Base-by-base conservation (phyloP, 2,329 filamentous ascomycete genomes). In the Penicillium sp. region DNA sequence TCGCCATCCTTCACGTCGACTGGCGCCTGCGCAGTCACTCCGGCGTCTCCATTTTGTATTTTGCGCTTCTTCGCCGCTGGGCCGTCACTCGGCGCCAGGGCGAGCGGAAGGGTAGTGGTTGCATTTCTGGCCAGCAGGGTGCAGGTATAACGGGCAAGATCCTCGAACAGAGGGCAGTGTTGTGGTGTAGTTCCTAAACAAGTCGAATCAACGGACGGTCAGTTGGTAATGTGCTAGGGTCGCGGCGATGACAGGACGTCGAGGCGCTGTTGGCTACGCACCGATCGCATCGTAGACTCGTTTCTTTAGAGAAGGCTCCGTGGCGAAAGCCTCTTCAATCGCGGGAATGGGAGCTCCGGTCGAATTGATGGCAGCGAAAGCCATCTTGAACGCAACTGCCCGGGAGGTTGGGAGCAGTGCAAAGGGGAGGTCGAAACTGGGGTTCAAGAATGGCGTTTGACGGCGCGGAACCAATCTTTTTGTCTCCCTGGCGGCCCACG, bases 41-140 rank as follows among this genome's bases (percentile, higher is more conserved):
- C 33, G 8, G 35, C 47, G 32, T 48, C 51, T 16, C 59, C 62
- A 55, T 71, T 67, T 30, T 67, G 62, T 23, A 73, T 56, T 51
- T 74, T 74, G 34, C 72, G 66, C 52, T 73, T 74, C 56, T 74
- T 74, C 22, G 61, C 51, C 6, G 61, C 59, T 11, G 67, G 64
- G 25, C 52, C 61, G 34, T 61, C 57, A 22, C 38, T 48, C 31
- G 44, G 40, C 27, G 45, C 41, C 41, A 53, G 44, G 17, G 50
- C 45, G 37, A 55, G 54, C 32, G 54, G 56, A 34, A 60, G 47
- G 33, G 54, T 36, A 33, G 50, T 46, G 34, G 47, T 55, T 28
- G 45, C 37, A 42, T 55, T 52, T 51, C 52, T 60, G 52, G 54
- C 58, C 55, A 55, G 61, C 55, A 63, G 56, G 44, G 50, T 58